Evolutionary conservation across 2,329 filamentous ascomycete genomes (phyloP).

Genomic region (Fusarium neocosmosporiellum): DNA sequence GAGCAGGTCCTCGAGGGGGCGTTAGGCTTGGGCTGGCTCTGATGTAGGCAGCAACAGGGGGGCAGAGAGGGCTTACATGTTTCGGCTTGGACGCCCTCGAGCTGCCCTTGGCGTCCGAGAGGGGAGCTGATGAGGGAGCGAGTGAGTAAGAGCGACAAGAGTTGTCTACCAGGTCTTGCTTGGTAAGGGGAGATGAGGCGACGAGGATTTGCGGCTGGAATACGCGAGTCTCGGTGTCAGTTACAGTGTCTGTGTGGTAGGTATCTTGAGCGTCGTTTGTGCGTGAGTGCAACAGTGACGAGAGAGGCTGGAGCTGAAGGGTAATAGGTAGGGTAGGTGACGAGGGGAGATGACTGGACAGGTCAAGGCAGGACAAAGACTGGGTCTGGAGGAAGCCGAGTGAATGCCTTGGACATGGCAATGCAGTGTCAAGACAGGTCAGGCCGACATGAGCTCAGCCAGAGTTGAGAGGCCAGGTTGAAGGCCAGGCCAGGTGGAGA

Average conservation of each 20-base stretch:
- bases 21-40: conserved; percentile 5
- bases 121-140: conserved; percentile 22
- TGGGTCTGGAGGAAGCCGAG: conserved; percentile 22
- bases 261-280: conserved; percentile 33
- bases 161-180: conserved; percentile 12
- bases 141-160: conserved; percentile 13
- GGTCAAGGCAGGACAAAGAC: conserved; percentile 21
- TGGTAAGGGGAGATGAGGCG: conserved; percentile 12
- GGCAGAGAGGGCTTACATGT: conserved; percentile 48
- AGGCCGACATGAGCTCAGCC: conserved; percentile 29
- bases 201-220: conserved; percentile 35
- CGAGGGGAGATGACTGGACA: conserved; percentile 18
- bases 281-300: conserved; percentile 31
- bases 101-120: conserved; percentile 37
- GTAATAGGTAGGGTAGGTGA: conserved; percentile 21
- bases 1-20: conserved; percentile 9
- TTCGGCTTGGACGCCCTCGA: conserved; percentile 43
- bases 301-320: conserved; percentile 19
- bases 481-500: conserved; percentile 19
- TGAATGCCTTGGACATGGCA: conserved; percentile 11
- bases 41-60: conserved; percentile 9
- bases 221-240: conserved; percentile 39
- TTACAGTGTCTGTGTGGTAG: conserved; percentile 31
- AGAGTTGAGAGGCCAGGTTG: conserved; percentile 15
- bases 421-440: conserved; percentile 33